Base-by-base conservation (phyloP, 441 rosid species). In the Mallotus repandus region DNA sequence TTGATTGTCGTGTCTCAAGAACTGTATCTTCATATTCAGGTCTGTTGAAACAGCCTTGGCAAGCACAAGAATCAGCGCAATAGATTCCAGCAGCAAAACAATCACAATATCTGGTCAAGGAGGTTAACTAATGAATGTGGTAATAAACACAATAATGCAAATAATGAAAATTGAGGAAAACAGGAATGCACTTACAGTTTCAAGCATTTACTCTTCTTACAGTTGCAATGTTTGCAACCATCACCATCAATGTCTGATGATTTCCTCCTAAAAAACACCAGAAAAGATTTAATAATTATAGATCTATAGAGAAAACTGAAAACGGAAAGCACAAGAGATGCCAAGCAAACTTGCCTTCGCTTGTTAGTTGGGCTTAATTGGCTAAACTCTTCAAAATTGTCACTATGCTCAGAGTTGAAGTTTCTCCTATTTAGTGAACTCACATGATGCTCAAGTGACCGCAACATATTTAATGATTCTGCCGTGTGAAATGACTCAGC, bases 21-120 rank as follows among this genome's bases (percentile, higher is more conserved):
- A 90, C 91, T 60, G 74, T 84, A 29, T 84, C 87, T 68, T 81
- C 81, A 15, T 85, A 78, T 63, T 89, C 89, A 56, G 87, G 91
- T 77, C 82, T 86, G 58, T 90, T 90, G 49, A 80, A 80, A 82
- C 93, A 90, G 22, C 84, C 86, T 75, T 76, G 86, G 79, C 93
- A 90, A 18, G 89, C 70, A 83, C 93, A 89, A 61, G 86, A 70
- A 21, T 80, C 90, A 35, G 77, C 81, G 76, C 90, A 89, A 66
- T 84, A 90, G 70, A 84, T 76, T 66, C 91, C 89, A 2, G 90
- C 87, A 57, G 89, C 90, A 80, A 90, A 88, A 79, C 93, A 90
- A 80, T 88, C 96, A 68, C 91, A 90, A 53, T 87, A 90, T 62
- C 96, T 90, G 89, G 68, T n/a, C 68, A 76, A 76, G 57, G 35